A percentile compares a stretch with the other conserved stretches of the same genome.
Evolutionary conservation across 306 rosid genomes (phyloP).

Genomic region (Trichosanthes cucumerina): DNA sequence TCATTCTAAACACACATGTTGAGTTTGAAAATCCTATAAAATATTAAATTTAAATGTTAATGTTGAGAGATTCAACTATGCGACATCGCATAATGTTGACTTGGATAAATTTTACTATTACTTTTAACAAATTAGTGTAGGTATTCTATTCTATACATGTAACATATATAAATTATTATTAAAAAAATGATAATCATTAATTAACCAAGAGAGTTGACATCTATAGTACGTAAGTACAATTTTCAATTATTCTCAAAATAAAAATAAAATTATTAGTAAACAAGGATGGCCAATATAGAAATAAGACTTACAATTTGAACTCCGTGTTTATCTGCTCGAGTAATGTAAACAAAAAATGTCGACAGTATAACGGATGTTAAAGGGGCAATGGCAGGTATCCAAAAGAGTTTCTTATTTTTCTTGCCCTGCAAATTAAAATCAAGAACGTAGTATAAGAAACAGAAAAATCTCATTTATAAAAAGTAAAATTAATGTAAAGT

Average conservation of each 20-base stretch:
- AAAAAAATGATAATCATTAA: background rate
- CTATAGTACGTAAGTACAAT: background rate
- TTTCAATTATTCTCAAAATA: background rate
- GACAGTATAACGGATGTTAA: slow-evolving; percentile 59
- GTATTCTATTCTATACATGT: background rate
- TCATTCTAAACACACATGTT: background rate
- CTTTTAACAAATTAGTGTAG: background rate
- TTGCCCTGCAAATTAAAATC: slow-evolving; percentile 35
- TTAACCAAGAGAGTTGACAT: background rate
- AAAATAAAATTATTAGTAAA: too few species aligned
- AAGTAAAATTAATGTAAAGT: background rate
- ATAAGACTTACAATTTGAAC: slow-evolving; percentile 51
- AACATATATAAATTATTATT: too few species aligned
- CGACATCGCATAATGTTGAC: too few species aligned
- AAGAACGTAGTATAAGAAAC: background rate
- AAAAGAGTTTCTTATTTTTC: slow-evolving; percentile 53
- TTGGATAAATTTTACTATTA: too few species aligned
- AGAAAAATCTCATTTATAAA: background rate
- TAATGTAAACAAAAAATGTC: slow-evolving; percentile 53
- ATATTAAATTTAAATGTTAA: too few species aligned
- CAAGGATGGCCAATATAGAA: background rate
- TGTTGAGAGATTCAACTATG: too few species aligned
- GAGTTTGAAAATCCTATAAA: background rate
- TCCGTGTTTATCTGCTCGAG: slow-evolving; percentile 62
- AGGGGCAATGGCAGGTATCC: slow-evolving; percentile 83